Conservation (phyloP, 371 early-diverging fungal genomes). For the Mycotypha africana region DNA sequence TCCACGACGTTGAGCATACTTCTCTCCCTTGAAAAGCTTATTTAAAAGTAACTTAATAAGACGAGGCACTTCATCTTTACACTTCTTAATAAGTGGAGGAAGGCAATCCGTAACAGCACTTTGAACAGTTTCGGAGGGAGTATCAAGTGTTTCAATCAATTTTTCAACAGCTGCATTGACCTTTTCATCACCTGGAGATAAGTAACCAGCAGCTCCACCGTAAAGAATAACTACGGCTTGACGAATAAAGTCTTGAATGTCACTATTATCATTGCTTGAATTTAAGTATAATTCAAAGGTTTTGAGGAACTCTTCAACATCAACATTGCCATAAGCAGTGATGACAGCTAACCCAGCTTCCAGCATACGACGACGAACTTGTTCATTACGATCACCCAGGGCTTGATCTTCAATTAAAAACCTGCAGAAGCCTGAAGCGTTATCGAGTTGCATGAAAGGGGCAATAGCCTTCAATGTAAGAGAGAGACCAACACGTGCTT, state of each 20-base stretch:
- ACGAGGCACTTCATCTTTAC: slow-evolving; percentile 55
- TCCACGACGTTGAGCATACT: slow-evolving; percentile 90
- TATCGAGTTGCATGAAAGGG: slow-evolving; percentile 52
- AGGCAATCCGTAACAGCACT: slow-evolving; percentile 91
- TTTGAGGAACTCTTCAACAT: slow-evolving; percentile 60
- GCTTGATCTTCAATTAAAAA: slow-evolving; percentile 83
- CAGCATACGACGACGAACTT: slow-evolving; percentile 82
- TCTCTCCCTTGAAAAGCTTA: slow-evolving; percentile 63
- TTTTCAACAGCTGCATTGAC: slow-evolving; percentile 80
- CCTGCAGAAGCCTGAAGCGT: slow-evolving; percentile 54
- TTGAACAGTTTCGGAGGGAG: slow-evolving; percentile 95
- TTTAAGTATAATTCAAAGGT: slow-evolving; percentile 78
- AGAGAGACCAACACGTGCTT: slow-evolving; percentile 79
- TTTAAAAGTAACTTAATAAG: slow-evolving; percentile 67
- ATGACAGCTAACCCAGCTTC: slow-evolving; percentile 81
- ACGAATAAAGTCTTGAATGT: slow-evolving; percentile 75
- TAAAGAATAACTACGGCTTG: slow-evolving; percentile 90
- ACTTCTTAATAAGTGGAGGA: slow-evolving; percentile 83
- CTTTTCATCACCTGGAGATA: slow-evolving; percentile 68
- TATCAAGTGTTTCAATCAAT: slow-evolving; percentile 84
- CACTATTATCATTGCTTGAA: slow-evolving; percentile 49
- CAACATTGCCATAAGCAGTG: slow-evolving; percentile 66
- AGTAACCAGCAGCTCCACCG: slow-evolving; percentile 86
- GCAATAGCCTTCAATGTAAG: slow-evolving; percentile 68
- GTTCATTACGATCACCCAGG: slow-evolving; percentile 78